Percentiles rank a stretch among this genome's conserved stretches.
phyloP scores from a whole-genome alignment of 768 basidiomycete genomes.

The Suillus decipiens region DNA sequence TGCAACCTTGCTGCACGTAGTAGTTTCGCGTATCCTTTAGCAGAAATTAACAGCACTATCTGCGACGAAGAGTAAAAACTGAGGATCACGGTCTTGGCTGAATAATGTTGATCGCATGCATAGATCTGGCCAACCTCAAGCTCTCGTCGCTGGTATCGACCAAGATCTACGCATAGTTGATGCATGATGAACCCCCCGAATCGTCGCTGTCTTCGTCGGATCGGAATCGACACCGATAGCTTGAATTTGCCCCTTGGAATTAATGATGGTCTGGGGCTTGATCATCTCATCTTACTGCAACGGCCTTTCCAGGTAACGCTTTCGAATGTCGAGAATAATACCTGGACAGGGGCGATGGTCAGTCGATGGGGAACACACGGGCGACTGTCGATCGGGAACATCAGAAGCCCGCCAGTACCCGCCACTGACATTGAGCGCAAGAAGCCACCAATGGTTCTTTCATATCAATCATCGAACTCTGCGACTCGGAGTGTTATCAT shows the following conservation, averaged over 20 bases:
- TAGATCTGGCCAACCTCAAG: background rate
- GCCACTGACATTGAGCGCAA: background rate
- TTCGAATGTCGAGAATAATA: conserved; percentile 3
- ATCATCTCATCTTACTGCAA: background rate
- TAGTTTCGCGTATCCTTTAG: background rate
- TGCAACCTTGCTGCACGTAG: background rate
- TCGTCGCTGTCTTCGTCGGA: conserved; percentile 1
- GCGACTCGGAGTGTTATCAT: background rate
- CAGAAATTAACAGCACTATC: conserved; percentile 1
- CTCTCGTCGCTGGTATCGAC: background rate
- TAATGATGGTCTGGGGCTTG: conserved; percentile 2
- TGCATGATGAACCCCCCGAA: conserved; percentile 1
- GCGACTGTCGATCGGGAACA: background rate
- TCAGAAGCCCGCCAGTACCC: background rate
- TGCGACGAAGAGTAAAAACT: background rate
- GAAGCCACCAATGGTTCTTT: background rate
- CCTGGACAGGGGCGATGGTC: background rate
- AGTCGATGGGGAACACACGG: background rate
- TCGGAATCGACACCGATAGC: conserved; percentile 2
- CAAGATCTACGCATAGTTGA: background rate
- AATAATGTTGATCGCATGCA: background rate
- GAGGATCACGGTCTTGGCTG: background rate
- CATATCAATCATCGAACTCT: background rate
- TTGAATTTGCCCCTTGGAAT: conserved; percentile 2
- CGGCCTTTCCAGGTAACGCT: background rate